Base-by-base conservation (phyloP, 2,329 filamentous ascomycete species). In the Fusarium tanahbumbuense region DNA sequence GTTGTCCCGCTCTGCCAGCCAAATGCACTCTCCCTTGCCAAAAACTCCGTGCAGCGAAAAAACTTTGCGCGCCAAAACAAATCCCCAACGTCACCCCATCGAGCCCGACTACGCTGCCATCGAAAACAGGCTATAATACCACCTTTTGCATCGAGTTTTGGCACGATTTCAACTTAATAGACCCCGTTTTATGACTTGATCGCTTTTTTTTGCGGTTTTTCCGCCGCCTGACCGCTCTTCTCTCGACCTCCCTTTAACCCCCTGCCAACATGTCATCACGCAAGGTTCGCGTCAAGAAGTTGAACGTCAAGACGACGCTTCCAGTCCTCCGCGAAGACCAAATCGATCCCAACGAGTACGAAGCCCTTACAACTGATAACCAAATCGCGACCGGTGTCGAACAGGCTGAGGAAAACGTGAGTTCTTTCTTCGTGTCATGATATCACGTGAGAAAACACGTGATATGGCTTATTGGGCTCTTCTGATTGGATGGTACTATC, bases 311-410 rank as follows among this genome's bases (percentile, higher is more conserved):
- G 85, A 93, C 94, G 80, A 90, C 90, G 76, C 90, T 98, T 78
- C 91, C 91, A 65, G 91, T 99, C 76, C 88, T 98, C 78, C 89
- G 92, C 80, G 95, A 98, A 83, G 88, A 93, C 81, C 93, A 98
- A 79, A 92, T 98, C 82, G 94, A 98, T 79, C 87, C 91, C 78
- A 88, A 86, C 77, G 89, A 94, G 82, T 97, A 98, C 81, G 93
- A 97, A 83, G 89, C 92, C 76, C 90, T 95, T 79, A 92, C 92
- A 75, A 91, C 92, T 79, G 87, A 93, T 88, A 85, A 89, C 86
- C 83, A 93, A 91, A 93, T 98, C 79, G 94, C 96, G 79, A 98
- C 94, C 73, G 96, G 96, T 82, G 96, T 99, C 76, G 96, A 99
- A 83, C 94, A 97, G 80, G 93, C 91, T 72, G 96, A 99, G 83